Evolutionary conservation across 2,329 filamentous ascomycete species (phyloP), one percentile per base, ranked within the genome.

Genomic region (Paraphoma sp.): DNA sequence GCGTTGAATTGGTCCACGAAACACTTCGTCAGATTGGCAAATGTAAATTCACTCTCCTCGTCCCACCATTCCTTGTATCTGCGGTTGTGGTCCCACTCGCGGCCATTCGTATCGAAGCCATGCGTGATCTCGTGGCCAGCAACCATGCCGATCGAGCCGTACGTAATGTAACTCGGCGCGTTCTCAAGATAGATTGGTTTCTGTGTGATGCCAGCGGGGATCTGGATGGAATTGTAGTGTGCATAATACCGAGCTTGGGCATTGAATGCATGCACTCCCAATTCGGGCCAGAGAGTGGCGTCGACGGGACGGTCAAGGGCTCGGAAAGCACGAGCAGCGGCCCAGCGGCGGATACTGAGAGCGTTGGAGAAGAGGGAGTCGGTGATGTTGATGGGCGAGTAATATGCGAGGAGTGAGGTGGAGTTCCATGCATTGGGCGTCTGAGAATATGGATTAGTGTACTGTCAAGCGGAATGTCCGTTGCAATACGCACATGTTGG

Each of bases 41-140:
- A 90, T 2, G 78, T 83, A 7, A 79, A 64, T 7, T 87, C 79
- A 4, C 86, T 89, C 45, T 77, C 70, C 14, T 86, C 76, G 33
- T 85, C 84, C 87, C 87, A 89, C 87, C 87, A 90, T 55, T 86
- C 81, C 0, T 82, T 86, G 64, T 83, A 84, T 64, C 86, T 87
- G 17, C 86, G 87, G 38, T 82, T 84, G 62, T 36, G 86, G 66
- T 90, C 86, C 63, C 85, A 89, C 62, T 86, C 82, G 29, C 86
- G 81, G 12, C 87, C 87, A 1, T 80, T 83, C 36, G 82, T 86
- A 69, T 90, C 88, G 64, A 90, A 90, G n/a, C 85, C 87, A 45
- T 91, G 88, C 1, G 85, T 87, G 10, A 90, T 80, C 70, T 90
- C 87, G 66, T 90, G 88, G 2, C 87, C 88, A 11, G 84, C 84